A percentile compares a stretch with the other conserved stretches of the same genome.
Evolutionary conservation across 257 asterid species (phyloP).

Genomic region (Solanum gandarillasii): DNA sequence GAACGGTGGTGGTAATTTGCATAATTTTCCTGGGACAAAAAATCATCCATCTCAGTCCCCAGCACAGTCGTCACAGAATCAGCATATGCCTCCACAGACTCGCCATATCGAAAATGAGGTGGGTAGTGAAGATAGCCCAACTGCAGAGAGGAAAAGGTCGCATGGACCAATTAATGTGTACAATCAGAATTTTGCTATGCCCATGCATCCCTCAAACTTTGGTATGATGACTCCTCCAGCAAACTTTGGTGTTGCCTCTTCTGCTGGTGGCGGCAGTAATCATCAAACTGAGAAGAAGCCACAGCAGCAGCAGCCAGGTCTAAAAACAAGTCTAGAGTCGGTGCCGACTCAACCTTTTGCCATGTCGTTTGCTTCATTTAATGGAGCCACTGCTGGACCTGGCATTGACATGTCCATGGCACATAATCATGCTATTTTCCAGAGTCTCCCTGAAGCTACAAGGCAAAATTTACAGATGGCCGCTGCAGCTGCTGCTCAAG

Average conservation of each 20-base stretch:
- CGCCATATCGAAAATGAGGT: constrained; percentile 46
- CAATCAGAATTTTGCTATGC: constrained; percentile 55
- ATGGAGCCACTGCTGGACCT: constrained; percentile 35
- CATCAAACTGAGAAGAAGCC: constrained; percentile 50
- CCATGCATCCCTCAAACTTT: constrained; percentile 61
- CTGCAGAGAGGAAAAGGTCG: constrained; percentile 44
- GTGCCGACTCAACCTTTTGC: constrained; percentile 63
- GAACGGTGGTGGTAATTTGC: constrained; percentile 32
- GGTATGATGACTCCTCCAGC: constrained; percentile 55
- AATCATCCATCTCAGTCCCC: constrained; percentile 40
- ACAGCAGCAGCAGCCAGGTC: constrained; percentile 29
- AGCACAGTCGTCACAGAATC: constrained; percentile 30
- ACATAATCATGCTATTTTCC: constrained; percentile 66
- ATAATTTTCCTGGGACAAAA: constrained; percentile 39
- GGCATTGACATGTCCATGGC: constrained; percentile 58
- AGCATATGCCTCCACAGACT: constrained; percentile 26
- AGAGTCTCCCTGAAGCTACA: constrained; percentile 50
- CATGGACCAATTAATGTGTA: constrained; percentile 50
- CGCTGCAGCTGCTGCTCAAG: constrained; percentile 47
- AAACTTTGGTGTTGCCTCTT: constrained; percentile 22
- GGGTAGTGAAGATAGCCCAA: constrained; percentile 57
- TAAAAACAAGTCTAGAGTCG: constrained; percentile 43
- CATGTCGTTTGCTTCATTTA: constrained; percentile 67
- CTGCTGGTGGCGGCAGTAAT: constrained; percentile 14
- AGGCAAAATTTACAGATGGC: constrained; percentile 62